Evolutionary conservation across 2,329 filamentous ascomycete species (phyloP).

Genomic region (Phialophora macrospora): DNA sequence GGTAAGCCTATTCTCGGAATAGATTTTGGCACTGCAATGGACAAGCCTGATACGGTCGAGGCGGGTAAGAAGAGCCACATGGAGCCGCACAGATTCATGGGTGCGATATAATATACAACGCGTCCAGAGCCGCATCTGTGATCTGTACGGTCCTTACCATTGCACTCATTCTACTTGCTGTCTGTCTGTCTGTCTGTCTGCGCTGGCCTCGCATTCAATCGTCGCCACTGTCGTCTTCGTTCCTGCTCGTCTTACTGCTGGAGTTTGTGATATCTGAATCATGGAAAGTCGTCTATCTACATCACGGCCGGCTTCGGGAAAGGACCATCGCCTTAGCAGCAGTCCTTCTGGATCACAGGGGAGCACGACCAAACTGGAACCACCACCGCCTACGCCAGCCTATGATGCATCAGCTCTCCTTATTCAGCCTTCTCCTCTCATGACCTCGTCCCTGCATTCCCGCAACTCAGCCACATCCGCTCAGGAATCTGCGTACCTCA

Average conservation of each 20-base stretch:
- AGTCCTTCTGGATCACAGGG: slow-evolving; percentile 16
- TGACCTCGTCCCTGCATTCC: slow-evolving; percentile 35
- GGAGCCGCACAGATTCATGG: background rate
- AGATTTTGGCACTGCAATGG: background rate
- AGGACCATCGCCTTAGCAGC: slow-evolving; percentile 11
- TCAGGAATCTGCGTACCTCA: slow-evolving; percentile 36
- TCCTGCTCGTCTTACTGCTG: background rate
- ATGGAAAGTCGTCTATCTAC: slow-evolving; percentile 22
- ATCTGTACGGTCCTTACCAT: background rate
- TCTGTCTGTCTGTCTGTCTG: no score
- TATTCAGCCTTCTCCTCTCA: slow-evolving; percentile 28
- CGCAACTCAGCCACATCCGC: slow-evolving; percentile 36
- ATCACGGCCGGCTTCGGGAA: slow-evolving; percentile 15
- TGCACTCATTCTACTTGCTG: slow-evolving; percentile 5
- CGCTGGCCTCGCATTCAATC: slow-evolving; percentile 11
- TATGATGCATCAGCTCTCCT: slow-evolving; percentile 30
- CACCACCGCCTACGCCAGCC: slow-evolving; percentile 18
- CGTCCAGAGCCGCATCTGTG: slow-evolving; percentile 5
- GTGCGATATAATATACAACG: slow-evolving; percentile 7
- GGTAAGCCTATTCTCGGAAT: slow-evolving; percentile 16
- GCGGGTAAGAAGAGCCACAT: background rate
- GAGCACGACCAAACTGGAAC: slow-evolving; percentile 23
- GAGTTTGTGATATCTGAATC: background rate
- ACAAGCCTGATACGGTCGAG: background rate
- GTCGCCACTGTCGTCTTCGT: background rate